These are phyloP conservation scores for Phytomonas sp. DNA, from an alignment of 208 protist species.

Conservation along the genomic window DNA sequence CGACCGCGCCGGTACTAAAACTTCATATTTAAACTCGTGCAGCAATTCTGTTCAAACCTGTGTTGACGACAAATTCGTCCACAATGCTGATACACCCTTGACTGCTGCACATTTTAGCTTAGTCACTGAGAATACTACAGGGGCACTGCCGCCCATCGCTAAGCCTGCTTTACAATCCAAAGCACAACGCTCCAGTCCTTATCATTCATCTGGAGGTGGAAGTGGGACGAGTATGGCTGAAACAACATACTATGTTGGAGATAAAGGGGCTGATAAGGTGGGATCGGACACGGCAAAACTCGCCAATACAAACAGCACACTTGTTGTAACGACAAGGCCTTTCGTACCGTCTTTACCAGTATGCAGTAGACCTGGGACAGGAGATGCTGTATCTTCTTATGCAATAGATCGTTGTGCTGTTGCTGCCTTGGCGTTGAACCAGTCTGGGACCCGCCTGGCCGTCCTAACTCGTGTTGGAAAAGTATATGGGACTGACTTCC, in stretches of 20 bases:
- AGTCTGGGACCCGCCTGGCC: slow-evolving; percentile 56
- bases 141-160: neutral
- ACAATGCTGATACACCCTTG: neutral
- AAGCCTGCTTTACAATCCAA: neutral
- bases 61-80: neutral
- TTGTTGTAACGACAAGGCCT: neutral
- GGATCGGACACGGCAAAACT: neutral
- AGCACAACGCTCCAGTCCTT: neutral
- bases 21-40: neutral
- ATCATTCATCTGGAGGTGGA: neutral
- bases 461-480: slow-evolving; percentile 47
- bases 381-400: neutral
- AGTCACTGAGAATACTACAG: slow-evolving; percentile 1
- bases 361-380: neutral
- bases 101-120: neutral
- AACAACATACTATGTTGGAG: neutral
- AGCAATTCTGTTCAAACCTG: neutral
- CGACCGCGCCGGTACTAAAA: neutral
- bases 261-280: neutral
- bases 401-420: slow-evolving; percentile 13
- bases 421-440: slow-evolving; percentile 48
- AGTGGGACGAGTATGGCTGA: neutral
- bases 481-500: slow-evolving; percentile 57
- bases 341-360: neutral
- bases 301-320: neutral